Evolutionary conservation across 2,329 filamentous ascomycete species (phyloP).

Genomic region (Fusarium chlamydosporum): DNA sequence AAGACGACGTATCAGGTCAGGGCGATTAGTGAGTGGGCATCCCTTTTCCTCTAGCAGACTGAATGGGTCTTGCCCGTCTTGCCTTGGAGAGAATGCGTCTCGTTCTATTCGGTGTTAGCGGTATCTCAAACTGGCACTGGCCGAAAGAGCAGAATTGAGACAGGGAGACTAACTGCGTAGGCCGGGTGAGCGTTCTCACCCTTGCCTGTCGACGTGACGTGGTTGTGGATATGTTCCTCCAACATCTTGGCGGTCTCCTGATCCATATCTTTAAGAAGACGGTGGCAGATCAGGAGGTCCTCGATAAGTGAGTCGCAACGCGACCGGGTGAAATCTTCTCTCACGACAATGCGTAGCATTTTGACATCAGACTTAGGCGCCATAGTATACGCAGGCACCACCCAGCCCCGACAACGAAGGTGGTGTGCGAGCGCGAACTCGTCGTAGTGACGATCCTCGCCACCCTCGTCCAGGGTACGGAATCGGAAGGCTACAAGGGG

Average conservation of each 20-base stretch:
- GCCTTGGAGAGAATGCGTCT: constrained; percentile 89
- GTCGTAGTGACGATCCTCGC: constrained; percentile 72
- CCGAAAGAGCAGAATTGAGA: constrained; percentile 16
- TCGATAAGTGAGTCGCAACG: constrained; percentile 83
- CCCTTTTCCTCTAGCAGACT: constrained; percentile 72
- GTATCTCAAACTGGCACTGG: too few relatives aligned
- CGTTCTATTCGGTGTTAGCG: constrained; percentile 63
- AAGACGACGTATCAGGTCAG: too few relatives aligned
- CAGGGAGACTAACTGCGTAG: constrained; percentile 50
- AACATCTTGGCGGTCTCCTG: constrained; percentile 77
- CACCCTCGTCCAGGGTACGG: constrained; percentile 64
- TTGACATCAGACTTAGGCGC: constrained; percentile 89
- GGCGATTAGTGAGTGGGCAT: too few relatives aligned
- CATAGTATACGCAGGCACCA: constrained; percentile 97
- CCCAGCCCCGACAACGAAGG: constrained; percentile 89
- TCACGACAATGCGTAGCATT: constrained; percentile 91
- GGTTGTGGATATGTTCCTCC: constrained; percentile 73
- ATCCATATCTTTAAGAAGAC: constrained; percentile 81
- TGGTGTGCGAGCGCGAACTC: constrained; percentile 87
- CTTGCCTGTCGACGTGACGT: constrained; percentile 68
- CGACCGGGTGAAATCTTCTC: constrained; percentile 89
- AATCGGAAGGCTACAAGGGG: constrained; percentile 93
- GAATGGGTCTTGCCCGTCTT: constrained; percentile 93
- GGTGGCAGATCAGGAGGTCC: constrained; percentile 84
- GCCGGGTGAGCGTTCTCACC: constrained; percentile 64